These are phyloP conservation scores for Claviceps maximensis DNA, from an alignment of 2,329 filamentous ascomycete species.

Conservation along the genomic window DNA sequence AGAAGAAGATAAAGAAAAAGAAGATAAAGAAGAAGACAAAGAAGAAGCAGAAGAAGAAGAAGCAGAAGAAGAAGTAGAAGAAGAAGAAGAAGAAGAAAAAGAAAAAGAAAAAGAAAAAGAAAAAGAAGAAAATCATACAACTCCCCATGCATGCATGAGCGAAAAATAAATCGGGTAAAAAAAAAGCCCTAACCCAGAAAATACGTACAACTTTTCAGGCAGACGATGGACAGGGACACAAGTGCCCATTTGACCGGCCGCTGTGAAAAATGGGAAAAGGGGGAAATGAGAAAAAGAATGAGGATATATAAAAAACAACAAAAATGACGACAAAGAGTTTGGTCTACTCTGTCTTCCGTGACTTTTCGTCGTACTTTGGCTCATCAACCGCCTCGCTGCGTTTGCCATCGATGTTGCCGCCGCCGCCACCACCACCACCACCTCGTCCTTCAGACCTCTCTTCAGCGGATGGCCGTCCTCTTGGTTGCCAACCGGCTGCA, in stretches of 20 bases:
- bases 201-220: not conserved
- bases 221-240: not conserved
- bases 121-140: not conserved
- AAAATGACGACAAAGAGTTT: not conserved
- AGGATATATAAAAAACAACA: not conserved
- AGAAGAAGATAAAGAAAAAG: not conserved
- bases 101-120: not conserved
- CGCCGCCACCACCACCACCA: no score
- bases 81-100: no score
- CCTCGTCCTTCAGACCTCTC: slow-evolving; percentile 10
- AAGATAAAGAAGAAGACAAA: not conserved
- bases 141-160: not conserved
- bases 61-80: not conserved
- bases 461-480: slow-evolving; percentile 32
- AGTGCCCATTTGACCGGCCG: not conserved
- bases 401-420: slow-evolving; percentile 5
- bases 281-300: not conserved
- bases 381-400: slow-evolving; percentile 5
- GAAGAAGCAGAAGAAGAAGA: not conserved
- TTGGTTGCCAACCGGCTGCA: slow-evolving; percentile 63
- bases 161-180: not conserved
- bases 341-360: slow-evolving; percentile 14
- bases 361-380: slow-evolving; percentile 10
- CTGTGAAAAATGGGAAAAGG: not conserved
- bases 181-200: not conserved